phyloP scores from a whole-genome alignment of 2,329 filamentous ascomycete species.

The Akanthomyces dipterigenus region DNA sequence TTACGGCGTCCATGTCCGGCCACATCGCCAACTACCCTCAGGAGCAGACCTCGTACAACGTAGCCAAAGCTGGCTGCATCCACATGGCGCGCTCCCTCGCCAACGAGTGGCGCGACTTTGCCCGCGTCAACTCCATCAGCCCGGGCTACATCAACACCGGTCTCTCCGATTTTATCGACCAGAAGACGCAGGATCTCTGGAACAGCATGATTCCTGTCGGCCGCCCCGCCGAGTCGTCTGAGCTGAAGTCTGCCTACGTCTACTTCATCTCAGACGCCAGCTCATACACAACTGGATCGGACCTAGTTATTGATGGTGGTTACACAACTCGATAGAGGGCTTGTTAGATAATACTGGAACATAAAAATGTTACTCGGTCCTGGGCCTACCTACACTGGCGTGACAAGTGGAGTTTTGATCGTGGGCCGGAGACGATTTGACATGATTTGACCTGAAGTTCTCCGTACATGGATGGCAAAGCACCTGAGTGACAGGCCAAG shows the following conservation, averaged over 20 bases:
- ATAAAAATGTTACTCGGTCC: neutral
- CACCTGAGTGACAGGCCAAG: too few species aligned
- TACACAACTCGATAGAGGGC: slow-evolving; percentile 44
- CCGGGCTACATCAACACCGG: slow-evolving; percentile 65
- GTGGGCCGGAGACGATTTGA: too few species aligned
- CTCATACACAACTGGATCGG: slow-evolving; percentile 65
- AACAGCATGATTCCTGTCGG: slow-evolving; percentile 68
- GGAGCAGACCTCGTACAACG: slow-evolving; percentile 61
- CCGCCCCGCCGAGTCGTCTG: slow-evolving; percentile 58
- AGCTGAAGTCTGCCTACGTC: slow-evolving; percentile 72
- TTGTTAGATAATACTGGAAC: neutral
- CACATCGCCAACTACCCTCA: slow-evolving; percentile 67
- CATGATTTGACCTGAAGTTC: too few species aligned
- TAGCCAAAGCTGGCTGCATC: slow-evolving; percentile 51
- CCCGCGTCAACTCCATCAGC: slow-evolving; percentile 58
- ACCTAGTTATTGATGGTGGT: slow-evolving; percentile 67
- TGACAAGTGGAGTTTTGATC: neutral
- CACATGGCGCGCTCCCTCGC: slow-evolving; percentile 42
- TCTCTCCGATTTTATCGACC: slow-evolving; percentile 58
- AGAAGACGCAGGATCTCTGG: slow-evolving; percentile 66
- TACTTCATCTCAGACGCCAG: slow-evolving; percentile 71
- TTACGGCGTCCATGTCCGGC: slow-evolving; percentile 63
- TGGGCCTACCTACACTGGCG: neutral
- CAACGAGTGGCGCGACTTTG: slow-evolving; percentile 63
- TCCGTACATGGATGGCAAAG: too few species aligned